Base-by-base conservation (phyloP, 140 eudicot species). In the Flaveria floridana region DNA sequence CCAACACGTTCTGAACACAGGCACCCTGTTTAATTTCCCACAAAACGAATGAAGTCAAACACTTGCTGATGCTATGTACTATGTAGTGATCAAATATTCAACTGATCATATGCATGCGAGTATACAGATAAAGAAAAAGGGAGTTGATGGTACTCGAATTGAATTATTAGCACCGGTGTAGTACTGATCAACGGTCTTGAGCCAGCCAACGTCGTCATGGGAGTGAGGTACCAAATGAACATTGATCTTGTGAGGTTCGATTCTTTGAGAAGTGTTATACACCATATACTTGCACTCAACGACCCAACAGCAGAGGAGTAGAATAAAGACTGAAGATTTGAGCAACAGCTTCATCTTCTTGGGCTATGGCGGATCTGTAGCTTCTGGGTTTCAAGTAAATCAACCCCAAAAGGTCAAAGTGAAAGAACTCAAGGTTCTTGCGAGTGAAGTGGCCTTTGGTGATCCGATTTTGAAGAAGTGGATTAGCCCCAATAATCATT, bases 121-220 rank as follows among this genome's bases (percentile, higher is more conserved):
- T 15, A 30, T 13, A 51, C 0, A 71, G 16, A 61, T n/a, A 19
- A 23, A 28, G 23, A 42, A 46, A 44, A 3, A 46, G 26, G 28
- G 23, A 53, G 10, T 4, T 9, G 65, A 19, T 5, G 0, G 46
- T 53, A 90, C 99, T 85, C 99, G 74, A 78, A 93, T 90, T 16
- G 97, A 81, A 59, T 90, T 93, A 74, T 93, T 90, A 77, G 97
- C 89, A 71, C 97, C 97, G 70, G 79, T 75, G 78, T 84, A 93
- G 87, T 93, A 90, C 88, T 93, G 97, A 90, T 93, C 97, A 16
- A 93, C 96, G 79, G 99, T 93, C 81, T 93, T 93, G 77, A 93
- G 85, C 99, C 99, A 93, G 61, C 99, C 97, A 48, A 93, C 99
- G 70, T 90, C 99, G 53, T 93, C 99, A 66, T 93, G 99, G 37